phyloP scores from a whole-genome alignment of 768 basidiomycete genomes.

The Hortiboletus campestris region DNA sequence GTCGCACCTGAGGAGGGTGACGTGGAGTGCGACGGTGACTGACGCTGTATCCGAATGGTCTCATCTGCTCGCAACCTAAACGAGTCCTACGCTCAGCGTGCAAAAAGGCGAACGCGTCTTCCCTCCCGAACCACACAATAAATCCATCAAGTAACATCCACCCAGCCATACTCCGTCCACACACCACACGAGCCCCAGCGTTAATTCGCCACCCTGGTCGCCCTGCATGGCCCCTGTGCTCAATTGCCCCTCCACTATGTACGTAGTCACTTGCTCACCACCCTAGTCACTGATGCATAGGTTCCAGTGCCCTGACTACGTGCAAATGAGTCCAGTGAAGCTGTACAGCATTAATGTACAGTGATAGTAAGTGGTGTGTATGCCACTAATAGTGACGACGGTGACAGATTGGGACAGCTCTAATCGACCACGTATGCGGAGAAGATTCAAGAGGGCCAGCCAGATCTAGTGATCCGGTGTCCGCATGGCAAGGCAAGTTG shows the following conservation, averaged over 20 bases:
- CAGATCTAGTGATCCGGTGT: conserved; percentile 26
- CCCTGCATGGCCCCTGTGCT: no score
- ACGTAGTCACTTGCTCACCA: no score
- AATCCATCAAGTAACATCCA: conserved; percentile 2
- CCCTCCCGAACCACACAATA: neutral
- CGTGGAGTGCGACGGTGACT: conserved; percentile 23
- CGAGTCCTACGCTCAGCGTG: conserved; percentile 59
- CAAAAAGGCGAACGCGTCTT: conserved; percentile 39
- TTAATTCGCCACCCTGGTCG: no score
- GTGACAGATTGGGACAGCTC: neutral
- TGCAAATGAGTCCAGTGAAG: neutral
- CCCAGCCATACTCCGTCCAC: neutral
- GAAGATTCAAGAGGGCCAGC: neutral
- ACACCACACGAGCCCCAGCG: no score
- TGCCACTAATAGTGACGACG: neutral
- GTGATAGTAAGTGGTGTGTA: neutral
- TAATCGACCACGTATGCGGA: neutral
- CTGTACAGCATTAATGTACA: neutral
- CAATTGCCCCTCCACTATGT: no score
- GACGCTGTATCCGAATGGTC: conserved; percentile 29
- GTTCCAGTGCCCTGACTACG: no score
- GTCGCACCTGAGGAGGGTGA: conserved; percentile 5
- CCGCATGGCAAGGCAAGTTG: conserved; percentile 33
- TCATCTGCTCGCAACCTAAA: conserved; percentile 37
- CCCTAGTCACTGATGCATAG: no score